These are phyloP conservation scores for Plantago elongata DNA, from an alignment of 257 asterid species.

Conservation along the genomic window DNA sequence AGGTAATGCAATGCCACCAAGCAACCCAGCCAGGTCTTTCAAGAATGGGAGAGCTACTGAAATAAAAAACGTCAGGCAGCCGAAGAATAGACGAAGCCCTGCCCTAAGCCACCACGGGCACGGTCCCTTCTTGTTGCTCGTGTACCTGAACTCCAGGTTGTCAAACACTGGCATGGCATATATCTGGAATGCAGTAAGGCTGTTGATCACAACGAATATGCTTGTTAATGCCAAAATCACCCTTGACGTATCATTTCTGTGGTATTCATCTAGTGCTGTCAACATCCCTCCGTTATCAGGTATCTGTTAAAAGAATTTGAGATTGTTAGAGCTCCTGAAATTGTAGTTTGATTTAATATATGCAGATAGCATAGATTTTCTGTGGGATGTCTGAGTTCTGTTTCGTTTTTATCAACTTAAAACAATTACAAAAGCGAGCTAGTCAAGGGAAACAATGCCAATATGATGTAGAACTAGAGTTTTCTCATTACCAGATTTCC, in stretches of 20 bases:
- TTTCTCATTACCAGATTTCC: constrained; percentile 51
- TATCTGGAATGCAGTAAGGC: constrained; percentile 83
- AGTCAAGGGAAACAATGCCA: no score
- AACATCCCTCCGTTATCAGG: constrained; percentile 67
- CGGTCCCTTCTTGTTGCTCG: constrained; percentile 59
- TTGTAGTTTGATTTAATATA: not conserved
- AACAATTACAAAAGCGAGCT: no score
- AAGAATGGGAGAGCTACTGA: constrained; percentile 76
- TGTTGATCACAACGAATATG: constrained; percentile 58
- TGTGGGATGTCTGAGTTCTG: no score
- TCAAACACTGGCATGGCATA: constrained; percentile 94
- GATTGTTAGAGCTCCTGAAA: not conserved
- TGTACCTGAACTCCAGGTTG: constrained; percentile 75
- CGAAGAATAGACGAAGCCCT: constrained; percentile 50
- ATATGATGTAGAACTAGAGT: no score
- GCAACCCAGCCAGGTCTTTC: constrained; percentile 68
- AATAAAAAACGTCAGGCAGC: constrained; percentile 71
- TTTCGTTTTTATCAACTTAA: no score
- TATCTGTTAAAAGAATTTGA: constrained; percentile 39
- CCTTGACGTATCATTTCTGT: constrained; percentile 48
- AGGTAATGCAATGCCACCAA: constrained; percentile 78
- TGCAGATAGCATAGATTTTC: not conserved
- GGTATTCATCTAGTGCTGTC: constrained; percentile 63
- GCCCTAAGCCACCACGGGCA: constrained; percentile 85
- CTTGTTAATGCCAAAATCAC: constrained; percentile 48